These are phyloP conservation scores for Alternaria rosae DNA, from an alignment of 2,329 filamentous ascomycete genomes.

Conservation along the genomic window DNA sequence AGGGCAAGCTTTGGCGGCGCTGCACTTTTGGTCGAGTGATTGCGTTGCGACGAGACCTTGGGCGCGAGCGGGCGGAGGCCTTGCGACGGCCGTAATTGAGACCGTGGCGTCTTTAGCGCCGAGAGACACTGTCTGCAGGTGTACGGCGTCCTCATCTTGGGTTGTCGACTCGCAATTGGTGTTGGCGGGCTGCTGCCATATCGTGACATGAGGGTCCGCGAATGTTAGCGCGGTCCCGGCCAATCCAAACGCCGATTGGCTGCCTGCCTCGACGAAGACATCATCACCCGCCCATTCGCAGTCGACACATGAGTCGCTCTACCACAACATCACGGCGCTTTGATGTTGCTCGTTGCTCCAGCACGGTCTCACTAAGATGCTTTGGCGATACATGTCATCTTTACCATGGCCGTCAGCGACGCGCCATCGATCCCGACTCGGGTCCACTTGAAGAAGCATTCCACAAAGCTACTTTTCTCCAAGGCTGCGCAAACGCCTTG, in stretches of 20 bases:
- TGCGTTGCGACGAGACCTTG: constrained; percentile 32
- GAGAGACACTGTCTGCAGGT: constrained; percentile 52
- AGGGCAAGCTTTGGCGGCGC: constrained; percentile 34
- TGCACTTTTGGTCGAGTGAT: constrained; percentile 45
- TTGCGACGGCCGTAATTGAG: constrained; percentile 35
- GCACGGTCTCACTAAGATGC: too few species aligned
- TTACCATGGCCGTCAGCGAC: too few species aligned
- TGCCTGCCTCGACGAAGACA: not conserved
- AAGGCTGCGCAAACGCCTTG: too few species aligned
- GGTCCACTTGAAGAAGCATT: too few species aligned
- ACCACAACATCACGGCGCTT: not conserved
- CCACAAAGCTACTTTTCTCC: too few species aligned
- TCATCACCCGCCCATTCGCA: not conserved
- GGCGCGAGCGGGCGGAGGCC: constrained; percentile 34
- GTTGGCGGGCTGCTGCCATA: constrained; percentile 7
- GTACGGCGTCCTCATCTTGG: constrained; percentile 50
- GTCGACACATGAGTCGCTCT: not conserved
- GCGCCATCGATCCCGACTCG: too few species aligned
- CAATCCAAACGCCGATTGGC: constrained; percentile 19
- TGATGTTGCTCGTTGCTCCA: too few species aligned
- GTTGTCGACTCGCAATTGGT: constrained; percentile 20
- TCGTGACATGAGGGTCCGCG: constrained; percentile 24
- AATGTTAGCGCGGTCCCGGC: constrained; percentile 21
- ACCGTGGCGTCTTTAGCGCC: constrained; percentile 38
- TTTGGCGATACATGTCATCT: too few species aligned